Evolutionary conservation across 257 asterid species (phyloP), one percentile per base, ranked within the genome.

Genomic region (Penstemon eatonii): DNA sequence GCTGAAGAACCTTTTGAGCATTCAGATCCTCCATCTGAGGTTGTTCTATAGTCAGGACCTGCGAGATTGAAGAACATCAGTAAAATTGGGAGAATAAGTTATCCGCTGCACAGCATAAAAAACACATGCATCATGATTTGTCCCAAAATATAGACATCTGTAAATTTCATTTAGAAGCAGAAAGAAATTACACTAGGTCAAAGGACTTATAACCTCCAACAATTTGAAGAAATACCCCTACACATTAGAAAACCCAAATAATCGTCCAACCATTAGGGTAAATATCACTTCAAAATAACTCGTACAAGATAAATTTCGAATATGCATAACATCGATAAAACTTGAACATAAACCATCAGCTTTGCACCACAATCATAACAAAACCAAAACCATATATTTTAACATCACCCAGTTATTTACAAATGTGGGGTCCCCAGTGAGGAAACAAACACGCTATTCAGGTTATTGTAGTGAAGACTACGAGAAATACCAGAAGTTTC

Each of bases 21-120:
- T 65, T 75, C 87, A 60, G 84, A 82, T 54, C 83, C 92, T 66
- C 81, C 69, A 68, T 76, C 84, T 25, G 33, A 25, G 33, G 33
- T 25, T 25, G 33, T 25, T 25, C 33, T 25, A 25, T 87, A 80
- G 44, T 70, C 88, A 4, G 84, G 78, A 65, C 87, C 95, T 87
- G 80, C 78, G 75, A 19, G 42, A 69, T 57, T 47, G 15, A 47
- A 52, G 51, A 46, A 39, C 43, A 25, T 55, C 63, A 57, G 61
- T 47, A 65, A 43, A 56, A 45, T 6, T 33, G 45, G 18, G 59
- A 61, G 60, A 49, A 42, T 18, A 33, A 63, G 40, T 43, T 33
- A 39, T n/a, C 12, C 37, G 50, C 52, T 9, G 33, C 18, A 36
- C 25, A 33, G 56, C 50, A 57, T 37, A 19, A 13, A 67, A 7